Evolutionary conservation across 2,329 filamentous ascomycete genomes (phyloP).

Genomic region (Pyrenochaeta sp.): DNA sequence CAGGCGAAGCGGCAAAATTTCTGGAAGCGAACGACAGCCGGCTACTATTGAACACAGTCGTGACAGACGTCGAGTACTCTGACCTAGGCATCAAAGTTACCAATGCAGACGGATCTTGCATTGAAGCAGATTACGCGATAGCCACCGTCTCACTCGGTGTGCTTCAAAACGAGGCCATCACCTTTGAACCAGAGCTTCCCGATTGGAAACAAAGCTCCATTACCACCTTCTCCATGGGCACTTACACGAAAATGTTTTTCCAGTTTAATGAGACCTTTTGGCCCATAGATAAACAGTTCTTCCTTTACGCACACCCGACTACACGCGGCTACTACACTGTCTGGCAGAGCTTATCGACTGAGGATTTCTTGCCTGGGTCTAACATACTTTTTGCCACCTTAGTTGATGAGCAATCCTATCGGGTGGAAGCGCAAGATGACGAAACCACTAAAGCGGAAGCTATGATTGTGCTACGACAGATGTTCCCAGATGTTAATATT

Average conservation of each 20-base stretch:
- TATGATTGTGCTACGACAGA: constrained; percentile 65
- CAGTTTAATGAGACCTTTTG: constrained; percentile 75
- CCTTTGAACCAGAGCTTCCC: constrained; percentile 67
- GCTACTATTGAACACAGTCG: constrained; percentile 65
- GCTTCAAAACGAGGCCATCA: constrained; percentile 67
- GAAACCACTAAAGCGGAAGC: constrained; percentile 65
- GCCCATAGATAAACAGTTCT: constrained; percentile 63
- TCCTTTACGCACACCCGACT: constrained; percentile 61
- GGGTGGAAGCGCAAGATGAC: constrained; percentile 67
- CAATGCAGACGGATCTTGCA: constrained; percentile 63
- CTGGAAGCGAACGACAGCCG: constrained; percentile 64
- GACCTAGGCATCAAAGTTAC: constrained; percentile 62
- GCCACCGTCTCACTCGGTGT: constrained; percentile 75
- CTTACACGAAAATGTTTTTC: constrained; percentile 77
- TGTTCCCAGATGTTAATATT: constrained; percentile 67
- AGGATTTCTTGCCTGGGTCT: constrained; percentile 67
- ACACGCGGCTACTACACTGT: constrained; percentile 65
- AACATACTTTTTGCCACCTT: constrained; percentile 74
- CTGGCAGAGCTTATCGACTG: constrained; percentile 69
- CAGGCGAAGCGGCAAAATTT: constrained; percentile 66
- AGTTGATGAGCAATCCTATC: constrained; percentile 64
- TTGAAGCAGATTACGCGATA: constrained; percentile 69
- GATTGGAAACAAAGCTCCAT: constrained; percentile 69
- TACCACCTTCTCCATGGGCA: constrained; percentile 72
- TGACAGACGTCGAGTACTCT: constrained; percentile 64